Evolutionary conservation across 306 rosid species (phyloP), one percentile per base, ranked within the genome.

Genomic region (Lablab purpureus): DNA sequence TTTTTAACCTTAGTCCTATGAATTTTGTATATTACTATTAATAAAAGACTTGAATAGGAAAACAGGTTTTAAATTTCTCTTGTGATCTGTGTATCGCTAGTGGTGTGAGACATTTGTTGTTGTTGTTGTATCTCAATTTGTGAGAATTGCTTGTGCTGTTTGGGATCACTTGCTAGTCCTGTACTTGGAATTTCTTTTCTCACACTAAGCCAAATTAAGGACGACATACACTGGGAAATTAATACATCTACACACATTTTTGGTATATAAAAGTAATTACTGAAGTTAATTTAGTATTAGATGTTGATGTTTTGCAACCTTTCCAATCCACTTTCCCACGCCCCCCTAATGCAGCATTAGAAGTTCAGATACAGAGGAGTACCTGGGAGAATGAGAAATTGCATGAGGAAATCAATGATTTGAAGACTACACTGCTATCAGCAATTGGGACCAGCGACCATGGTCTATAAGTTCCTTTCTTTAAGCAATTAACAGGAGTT

Each of bases 341-440:
- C 51, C 66, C 70, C 70, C 69, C 45, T 18, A 59, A 46, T 90
- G 88, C 96, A 89, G 91, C 84, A 79, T 80, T 90, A 78, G 89
- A 89, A 75, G 79, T 55, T 18, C 89, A 85, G 68, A 85, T 89
- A 74, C 85, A 58, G 66, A 66, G 82, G 46, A 83, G 65, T 75
- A 86, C 67, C 43, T 71, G 75, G 85, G 91, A 93, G 82, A 90
- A 92, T 56, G 83, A 86, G 78, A 90, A 74, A 80, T 51, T 90
- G 83, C 86, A 87, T 3, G 77, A 85, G 78, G 92, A 90, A 30
- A 90, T 90, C 56, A 77, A 82, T 82, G 82, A 75, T 27, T 68
- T 89, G 83, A 89, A 85, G 87, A 76, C 79, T 66, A 70, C 87
- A 30, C 77, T 87, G 77, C 85, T 85, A 81, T 86, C 92, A 79